Percentiles rank a stretch among this genome's conserved stretches.
Evolutionary conservation across 75 land plant species (phyloP).

Genomic region (Picea glauca): DNA sequence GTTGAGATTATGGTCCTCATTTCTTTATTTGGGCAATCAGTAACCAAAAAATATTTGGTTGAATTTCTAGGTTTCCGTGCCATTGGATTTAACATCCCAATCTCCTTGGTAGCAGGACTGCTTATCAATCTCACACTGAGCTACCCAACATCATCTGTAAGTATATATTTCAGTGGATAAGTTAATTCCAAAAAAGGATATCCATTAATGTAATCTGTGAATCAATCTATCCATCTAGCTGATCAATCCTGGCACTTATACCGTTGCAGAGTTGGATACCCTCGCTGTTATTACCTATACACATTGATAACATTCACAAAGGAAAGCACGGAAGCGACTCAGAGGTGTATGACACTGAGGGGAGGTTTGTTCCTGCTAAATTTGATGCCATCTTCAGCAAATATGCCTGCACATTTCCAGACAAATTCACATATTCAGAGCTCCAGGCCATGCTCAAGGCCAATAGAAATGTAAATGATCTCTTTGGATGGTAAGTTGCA

Average conservation of each 20-base stretch:
- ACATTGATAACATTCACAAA: constrained; percentile 17
- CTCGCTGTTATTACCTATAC: constrained; percentile 25
- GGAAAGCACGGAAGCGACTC: too few species aligned
- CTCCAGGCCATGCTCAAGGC: not conserved
- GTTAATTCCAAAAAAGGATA: too few species aligned
- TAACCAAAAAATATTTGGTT: not conserved
- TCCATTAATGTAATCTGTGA: not conserved
- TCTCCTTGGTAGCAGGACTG: constrained; percentile 22
- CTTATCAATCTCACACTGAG: constrained; percentile 35
- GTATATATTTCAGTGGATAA: not conserved
- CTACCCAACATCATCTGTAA: constrained; percentile 26
- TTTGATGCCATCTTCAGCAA: too few species aligned
- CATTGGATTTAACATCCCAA: constrained; percentile 16
- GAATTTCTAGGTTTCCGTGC: constrained; percentile 31
- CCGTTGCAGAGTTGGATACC: too few species aligned
- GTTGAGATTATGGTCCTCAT: too few species aligned
- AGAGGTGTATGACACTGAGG: too few species aligned
- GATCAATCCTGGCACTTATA: not conserved
- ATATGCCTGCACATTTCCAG: constrained; percentile 1
- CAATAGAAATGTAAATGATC: too few species aligned
- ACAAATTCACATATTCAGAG: constrained; percentile 21
- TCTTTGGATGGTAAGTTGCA: too few species aligned
- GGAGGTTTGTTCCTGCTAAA: too few species aligned
- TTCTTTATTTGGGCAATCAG: too few species aligned
- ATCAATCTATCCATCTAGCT: not conserved